These are phyloP conservation scores for Passiflora organensis DNA, from an alignment of 345 rosid genomes.

Conservation along the genomic window DNA sequence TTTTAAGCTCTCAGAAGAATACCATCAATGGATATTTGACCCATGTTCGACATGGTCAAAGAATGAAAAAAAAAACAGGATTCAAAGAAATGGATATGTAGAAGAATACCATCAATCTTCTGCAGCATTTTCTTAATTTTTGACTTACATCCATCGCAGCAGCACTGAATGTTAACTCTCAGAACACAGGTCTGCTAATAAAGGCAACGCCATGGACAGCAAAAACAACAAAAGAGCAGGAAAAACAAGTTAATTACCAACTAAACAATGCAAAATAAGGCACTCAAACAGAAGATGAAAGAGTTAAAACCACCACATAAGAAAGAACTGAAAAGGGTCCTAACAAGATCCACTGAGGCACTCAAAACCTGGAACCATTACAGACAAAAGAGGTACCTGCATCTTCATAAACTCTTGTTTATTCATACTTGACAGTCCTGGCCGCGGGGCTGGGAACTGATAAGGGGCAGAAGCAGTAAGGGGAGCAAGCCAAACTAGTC, in stretches of 20 bases:
- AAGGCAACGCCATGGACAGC: constrained; percentile 8
- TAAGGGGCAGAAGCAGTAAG: background rate
- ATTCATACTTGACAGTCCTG: constrained; percentile 34
- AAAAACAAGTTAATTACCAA: background rate
- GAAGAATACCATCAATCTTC: constrained; percentile 66
- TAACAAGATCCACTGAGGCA: background rate
- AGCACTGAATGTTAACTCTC: constrained; percentile 63
- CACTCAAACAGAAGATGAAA: background rate
- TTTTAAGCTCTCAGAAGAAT: background rate
- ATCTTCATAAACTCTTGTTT: constrained; percentile 71
- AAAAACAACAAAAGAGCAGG: constrained; percentile 2
- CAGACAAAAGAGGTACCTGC: constrained; percentile 43
- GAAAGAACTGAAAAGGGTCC: constrained; percentile 7
- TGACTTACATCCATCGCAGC: constrained; percentile 91
- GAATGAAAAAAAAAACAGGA: background rate
- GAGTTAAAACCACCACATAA: background rate
- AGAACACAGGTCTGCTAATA: constrained; percentile 71
- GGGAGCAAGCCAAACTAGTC: background rate
- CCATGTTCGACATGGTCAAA: background rate
- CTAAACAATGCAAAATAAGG: background rate
- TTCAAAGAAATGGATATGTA: too few relatives aligned
- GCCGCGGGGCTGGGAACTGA: background rate
- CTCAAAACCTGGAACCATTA: background rate
- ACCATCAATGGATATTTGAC: background rate
- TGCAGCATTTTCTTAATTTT: constrained; percentile 72